Evolutionary conservation across 176 grass and related monocot species (phyloP).

Genomic region (Guadua angustifolia): DNA sequence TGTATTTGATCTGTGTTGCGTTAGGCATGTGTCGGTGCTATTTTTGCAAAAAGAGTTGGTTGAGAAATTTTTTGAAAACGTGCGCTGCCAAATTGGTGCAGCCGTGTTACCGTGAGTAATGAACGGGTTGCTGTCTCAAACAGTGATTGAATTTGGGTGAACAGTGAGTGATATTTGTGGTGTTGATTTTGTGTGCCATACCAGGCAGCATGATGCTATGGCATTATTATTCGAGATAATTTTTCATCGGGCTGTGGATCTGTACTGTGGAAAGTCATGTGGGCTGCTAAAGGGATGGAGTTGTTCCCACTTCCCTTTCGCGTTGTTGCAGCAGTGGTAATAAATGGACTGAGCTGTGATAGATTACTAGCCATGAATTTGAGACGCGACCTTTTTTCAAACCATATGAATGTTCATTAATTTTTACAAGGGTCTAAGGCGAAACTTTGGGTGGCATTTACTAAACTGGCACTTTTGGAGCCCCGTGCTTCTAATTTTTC

Average conservation of each 20-base stretch:
- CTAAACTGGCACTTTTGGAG: neutral
- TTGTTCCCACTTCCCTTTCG: neutral
- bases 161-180: neutral
- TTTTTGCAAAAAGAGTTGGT: neutral
- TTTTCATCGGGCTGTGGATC: neutral
- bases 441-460: neutral
- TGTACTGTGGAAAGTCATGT: neutral
- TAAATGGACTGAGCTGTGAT: neutral
- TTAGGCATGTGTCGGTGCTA: conserved; percentile 43
- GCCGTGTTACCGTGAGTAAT: neutral
- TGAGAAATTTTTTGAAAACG: neutral
- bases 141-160: neutral
- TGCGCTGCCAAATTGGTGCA: neutral
- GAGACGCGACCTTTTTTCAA: neutral
- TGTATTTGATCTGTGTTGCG: neutral
- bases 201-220: neutral
- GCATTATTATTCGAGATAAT: neutral
- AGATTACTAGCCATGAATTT: conserved; percentile 11
- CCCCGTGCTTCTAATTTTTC: neutral
- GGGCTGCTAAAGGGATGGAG: neutral
- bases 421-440: neutral
- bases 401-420: neutral
- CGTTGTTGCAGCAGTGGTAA: neutral
- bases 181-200: neutral
- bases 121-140: neutral